Evolutionary conservation across 495 filamentous ascomycete species (phyloP).

Genomic region (Neurospora tetrasperma): DNA sequence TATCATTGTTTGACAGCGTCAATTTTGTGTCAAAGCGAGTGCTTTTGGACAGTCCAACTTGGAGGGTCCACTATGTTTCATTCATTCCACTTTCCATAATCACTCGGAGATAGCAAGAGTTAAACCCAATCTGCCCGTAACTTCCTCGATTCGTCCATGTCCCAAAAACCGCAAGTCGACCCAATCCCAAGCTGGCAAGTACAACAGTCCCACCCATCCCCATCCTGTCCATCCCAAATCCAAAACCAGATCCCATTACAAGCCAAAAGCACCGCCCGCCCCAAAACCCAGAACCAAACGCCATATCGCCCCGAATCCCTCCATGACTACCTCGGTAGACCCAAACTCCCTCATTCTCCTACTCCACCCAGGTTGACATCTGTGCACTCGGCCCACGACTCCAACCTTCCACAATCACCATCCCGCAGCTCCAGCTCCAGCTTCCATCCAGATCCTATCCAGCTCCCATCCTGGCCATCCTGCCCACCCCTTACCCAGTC

Average conservation of each 20-base stretch:
- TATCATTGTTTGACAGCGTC: background rate
- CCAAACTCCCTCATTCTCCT: no score
- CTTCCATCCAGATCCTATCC: no score
- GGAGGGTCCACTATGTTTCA: background rate
- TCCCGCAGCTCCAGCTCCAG: background rate
- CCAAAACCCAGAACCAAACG: background rate
- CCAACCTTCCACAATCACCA: no score
- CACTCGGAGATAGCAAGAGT: background rate
- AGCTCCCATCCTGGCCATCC: background rate
- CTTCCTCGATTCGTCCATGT: background rate
- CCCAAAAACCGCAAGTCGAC: background rate
- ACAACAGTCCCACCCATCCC: background rate
- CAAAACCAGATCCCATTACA: background rate
- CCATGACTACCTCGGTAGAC: no score
- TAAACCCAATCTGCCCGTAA: background rate
- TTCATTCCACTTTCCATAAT: background rate
- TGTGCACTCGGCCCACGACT: no score
- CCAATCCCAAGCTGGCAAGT: background rate
- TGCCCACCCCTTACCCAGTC: background rate
- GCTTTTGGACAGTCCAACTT: background rate
- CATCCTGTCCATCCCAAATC: background rate
- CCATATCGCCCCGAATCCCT: background rate
- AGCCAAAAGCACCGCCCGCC: background rate
- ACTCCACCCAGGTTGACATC: no score
- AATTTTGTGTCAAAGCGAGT: background rate